Evolutionary conservation across 108 stramenopile species (phyloP).

Genomic region (Nannochloropsis oceanica): DNA sequence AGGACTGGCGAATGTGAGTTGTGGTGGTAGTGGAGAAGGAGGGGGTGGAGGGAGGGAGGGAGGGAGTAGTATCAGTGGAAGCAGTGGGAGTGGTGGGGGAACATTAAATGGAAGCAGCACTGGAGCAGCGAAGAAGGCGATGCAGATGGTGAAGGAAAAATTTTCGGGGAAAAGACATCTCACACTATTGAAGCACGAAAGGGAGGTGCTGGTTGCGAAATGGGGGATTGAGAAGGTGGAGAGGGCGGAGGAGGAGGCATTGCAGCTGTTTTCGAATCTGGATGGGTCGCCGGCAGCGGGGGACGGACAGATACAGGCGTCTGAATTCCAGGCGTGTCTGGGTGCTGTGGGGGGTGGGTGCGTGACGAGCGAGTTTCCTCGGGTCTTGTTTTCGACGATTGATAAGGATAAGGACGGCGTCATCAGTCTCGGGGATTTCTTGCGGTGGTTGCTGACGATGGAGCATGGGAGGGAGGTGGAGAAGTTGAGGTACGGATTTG

Average conservation of each 20-base stretch:
- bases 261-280: not conserved
- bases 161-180: not conserved
- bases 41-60: not conserved
- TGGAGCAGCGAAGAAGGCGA: not conserved
- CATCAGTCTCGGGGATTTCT: not conserved
- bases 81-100: not conserved
- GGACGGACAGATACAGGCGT: not conserved
- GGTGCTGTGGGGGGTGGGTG: not conserved
- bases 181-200: not conserved
- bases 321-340: not conserved
- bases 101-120: not conserved
- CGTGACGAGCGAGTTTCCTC: not conserved
- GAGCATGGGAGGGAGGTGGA: not conserved
- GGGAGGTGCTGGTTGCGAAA: not conserved
- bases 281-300: not conserved
- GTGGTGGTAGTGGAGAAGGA: not conserved
- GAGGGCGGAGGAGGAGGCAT: not conserved
- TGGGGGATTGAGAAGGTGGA: not conserved
- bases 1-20: not conserved
- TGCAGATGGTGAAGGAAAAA: not conserved
- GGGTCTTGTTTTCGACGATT: not conserved
- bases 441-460: not conserved
- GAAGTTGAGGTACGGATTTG: not conserved
- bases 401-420: not conserved
- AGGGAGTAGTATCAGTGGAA: not conserved